These are phyloP conservation scores for Sporothrix protearum DNA, from an alignment of 2,329 filamentous ascomycete genomes.

Conservation along the genomic window DNA sequence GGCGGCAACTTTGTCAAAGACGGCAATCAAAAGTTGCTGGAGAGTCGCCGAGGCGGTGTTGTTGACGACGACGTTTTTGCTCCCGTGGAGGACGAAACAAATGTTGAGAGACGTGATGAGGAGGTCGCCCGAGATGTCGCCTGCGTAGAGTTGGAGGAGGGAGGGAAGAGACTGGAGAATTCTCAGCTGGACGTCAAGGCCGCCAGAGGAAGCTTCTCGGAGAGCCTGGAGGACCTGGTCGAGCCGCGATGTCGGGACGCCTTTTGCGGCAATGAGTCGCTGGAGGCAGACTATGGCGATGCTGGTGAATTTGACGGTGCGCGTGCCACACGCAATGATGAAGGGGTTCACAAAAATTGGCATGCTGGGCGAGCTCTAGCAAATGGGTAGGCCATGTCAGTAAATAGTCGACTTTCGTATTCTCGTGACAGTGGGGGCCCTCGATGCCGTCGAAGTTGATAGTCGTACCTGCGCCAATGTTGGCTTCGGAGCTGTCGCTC, in stretches of 20 bases:
- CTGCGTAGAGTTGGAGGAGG: constrained; percentile 82
- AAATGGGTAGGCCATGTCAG: background rate
- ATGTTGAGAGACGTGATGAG: constrained; percentile 81
- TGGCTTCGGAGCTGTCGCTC: constrained; percentile 69
- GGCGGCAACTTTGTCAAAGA: constrained; percentile 83
- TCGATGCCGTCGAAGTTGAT: background rate
- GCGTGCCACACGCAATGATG: constrained; percentile 84
- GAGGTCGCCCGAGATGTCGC: constrained; percentile 74
- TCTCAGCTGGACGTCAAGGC: constrained; percentile 89
- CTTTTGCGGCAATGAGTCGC: constrained; percentile 76
- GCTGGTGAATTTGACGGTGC: constrained; percentile 83
- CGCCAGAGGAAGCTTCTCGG: constrained; percentile 75
- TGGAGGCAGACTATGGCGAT: constrained; percentile 88
- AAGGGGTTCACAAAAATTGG: constrained; percentile 93
- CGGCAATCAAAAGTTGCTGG: constrained; percentile 85
- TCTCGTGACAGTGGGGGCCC: background rate
- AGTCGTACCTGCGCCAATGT: constrained; percentile 63
- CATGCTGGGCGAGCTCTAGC: constrained; percentile 76
- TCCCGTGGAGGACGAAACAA: constrained; percentile 84
- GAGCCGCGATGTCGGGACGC: constrained; percentile 72
- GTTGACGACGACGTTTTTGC: constrained; percentile 89
- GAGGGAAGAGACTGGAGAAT: constrained; percentile 89
- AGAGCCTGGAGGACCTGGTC: constrained; percentile 85
- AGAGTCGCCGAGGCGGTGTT: constrained; percentile 95
- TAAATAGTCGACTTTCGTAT: background rate